Conservation (phyloP, 768 basidiomycete species). For the Coprinopsis marcescibilis region DNA sequence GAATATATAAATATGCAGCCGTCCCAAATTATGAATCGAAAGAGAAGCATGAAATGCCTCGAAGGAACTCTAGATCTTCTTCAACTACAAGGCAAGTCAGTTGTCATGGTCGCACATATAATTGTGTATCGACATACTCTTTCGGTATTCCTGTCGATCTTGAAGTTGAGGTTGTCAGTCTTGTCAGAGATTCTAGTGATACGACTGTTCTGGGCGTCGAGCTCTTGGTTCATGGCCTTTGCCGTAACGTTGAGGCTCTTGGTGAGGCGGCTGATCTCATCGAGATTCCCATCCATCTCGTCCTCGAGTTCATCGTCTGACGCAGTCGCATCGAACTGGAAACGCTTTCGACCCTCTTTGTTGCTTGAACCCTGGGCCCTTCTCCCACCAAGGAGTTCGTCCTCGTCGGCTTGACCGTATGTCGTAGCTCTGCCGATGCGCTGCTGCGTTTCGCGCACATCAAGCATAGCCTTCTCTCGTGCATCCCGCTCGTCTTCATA, state of each 20-base stretch:
- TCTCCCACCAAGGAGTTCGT: conserved; percentile 37
- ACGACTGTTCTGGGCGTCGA: conserved; percentile 79
- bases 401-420: conserved; percentile 48
- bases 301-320: conserved; percentile 95
- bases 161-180: conserved; percentile 67
- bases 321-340: conserved; percentile 85
- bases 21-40: too few species aligned
- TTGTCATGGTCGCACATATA: conserved; percentile 11
- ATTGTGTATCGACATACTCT: conserved; percentile 41
- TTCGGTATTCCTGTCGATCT: conserved; percentile 77
- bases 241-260: conserved; percentile 77
- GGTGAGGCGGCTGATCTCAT: conserved; percentile 75
- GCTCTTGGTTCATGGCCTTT: conserved; percentile 79
- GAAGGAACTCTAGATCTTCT: conserved; percentile 39
- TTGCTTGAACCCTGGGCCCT: conserved; percentile 42
- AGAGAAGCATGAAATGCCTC: background rate
- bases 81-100: conserved; percentile 38
- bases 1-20: too few species aligned
- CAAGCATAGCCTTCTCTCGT: conserved; percentile 79
- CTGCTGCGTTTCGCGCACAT: conserved; percentile 82
- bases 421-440: conserved; percentile 72
- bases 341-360: conserved; percentile 74
- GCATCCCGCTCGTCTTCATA: conserved; percentile 84
- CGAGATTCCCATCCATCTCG: conserved; percentile 87
- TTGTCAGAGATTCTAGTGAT: conserved; percentile 76